Evolutionary conservation across 768 basidiomycete genomes (phyloP).

Genomic region (Inosperma sp.): DNA sequence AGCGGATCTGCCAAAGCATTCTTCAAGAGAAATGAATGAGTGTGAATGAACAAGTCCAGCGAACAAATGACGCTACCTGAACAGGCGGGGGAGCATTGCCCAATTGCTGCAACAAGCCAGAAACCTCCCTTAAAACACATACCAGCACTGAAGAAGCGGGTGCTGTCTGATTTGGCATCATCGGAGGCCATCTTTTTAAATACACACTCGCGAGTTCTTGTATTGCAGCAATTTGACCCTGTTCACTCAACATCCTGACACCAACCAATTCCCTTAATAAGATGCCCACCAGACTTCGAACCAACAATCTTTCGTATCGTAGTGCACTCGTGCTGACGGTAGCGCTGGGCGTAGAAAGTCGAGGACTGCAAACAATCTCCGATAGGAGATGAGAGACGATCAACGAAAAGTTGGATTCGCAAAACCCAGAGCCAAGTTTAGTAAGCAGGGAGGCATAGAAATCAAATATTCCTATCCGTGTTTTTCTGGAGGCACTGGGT

Average conservation of each 20-base stretch:
- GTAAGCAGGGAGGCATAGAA: slow-evolving; percentile 78
- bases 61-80: slow-evolving; percentile 46
- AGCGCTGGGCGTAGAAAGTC: slow-evolving; percentile 17
- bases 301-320: slow-evolving; percentile 70
- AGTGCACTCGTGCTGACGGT: slow-evolving; percentile 27
- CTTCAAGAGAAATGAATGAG: slow-evolving; percentile 29
- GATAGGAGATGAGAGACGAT: slow-evolving; percentile 74
- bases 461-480: slow-evolving; percentile 82
- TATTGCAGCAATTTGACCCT: slow-evolving; percentile 88
- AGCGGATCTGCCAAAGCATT: slow-evolving; percentile 85
- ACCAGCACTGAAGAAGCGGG: slow-evolving; percentile 65
- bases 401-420: slow-evolving; percentile 78
- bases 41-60: neutral
- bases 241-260: slow-evolving; percentile 84
- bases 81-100: slow-evolving; percentile 90
- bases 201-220: slow-evolving; percentile 79
- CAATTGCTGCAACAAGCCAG: slow-evolving; percentile 80
- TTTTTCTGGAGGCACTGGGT: slow-evolving; percentile 57
- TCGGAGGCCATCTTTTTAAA: slow-evolving; percentile 87
- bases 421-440: slow-evolving; percentile 68
- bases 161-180: slow-evolving; percentile 80
- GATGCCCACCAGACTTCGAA: slow-evolving; percentile 69
- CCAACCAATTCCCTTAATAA: slow-evolving; percentile 84
- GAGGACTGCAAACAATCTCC: slow-evolving; percentile 65
- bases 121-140: slow-evolving; percentile 76